Evolutionary conservation across 192 early-diverging fungal species (phyloP).

Genomic region (Entophlyctis helioformis): DNA sequence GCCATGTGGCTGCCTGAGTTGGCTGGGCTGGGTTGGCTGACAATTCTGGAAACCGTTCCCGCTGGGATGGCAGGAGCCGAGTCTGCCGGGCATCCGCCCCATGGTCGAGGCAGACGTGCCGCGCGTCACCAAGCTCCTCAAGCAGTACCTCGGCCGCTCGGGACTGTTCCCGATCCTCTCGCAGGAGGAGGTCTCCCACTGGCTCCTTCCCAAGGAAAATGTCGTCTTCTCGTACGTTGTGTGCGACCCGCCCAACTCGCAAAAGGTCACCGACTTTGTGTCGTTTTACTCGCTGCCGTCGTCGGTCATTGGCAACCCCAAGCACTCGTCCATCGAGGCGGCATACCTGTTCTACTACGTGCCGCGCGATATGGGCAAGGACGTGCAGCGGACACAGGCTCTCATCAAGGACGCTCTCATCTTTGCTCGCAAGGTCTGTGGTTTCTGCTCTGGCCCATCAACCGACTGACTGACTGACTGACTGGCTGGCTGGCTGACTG

Average conservation of each 20-base stretch:
- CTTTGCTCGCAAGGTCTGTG: conserved; percentile 42
- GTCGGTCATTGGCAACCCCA: conserved; percentile 65
- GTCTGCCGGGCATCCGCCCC: conserved; percentile 57
- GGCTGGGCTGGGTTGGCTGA: no score
- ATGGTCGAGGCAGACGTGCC: conserved; percentile 73
- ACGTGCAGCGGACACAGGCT: conserved; percentile 36
- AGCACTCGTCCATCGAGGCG: conserved; percentile 63
- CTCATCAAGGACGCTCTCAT: conserved; percentile 76
- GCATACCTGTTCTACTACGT: conserved; percentile 94
- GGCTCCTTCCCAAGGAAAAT: conserved; percentile 68
- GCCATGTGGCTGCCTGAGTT: no score
- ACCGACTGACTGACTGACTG: no score
- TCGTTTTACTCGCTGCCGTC: conserved; percentile 96
- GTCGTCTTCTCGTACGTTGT: conserved; percentile 96
- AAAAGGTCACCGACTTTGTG: conserved; percentile 74
- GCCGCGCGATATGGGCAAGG: conserved; percentile 30
- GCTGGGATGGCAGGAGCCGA: conserved; percentile 9
- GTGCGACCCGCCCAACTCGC: conserved; percentile 32
- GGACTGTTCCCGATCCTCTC: conserved; percentile 65
- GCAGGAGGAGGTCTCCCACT: conserved; percentile 83
- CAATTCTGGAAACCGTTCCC: no score
- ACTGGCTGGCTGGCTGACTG: no score
- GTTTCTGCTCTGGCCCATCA: neutral
- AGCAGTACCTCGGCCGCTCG: conserved; percentile 50
- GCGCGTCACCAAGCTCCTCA: conserved; percentile 59